Conservation (phyloP, 1,284 basidiomycete genomes). For the Meira nashicola region DNA sequence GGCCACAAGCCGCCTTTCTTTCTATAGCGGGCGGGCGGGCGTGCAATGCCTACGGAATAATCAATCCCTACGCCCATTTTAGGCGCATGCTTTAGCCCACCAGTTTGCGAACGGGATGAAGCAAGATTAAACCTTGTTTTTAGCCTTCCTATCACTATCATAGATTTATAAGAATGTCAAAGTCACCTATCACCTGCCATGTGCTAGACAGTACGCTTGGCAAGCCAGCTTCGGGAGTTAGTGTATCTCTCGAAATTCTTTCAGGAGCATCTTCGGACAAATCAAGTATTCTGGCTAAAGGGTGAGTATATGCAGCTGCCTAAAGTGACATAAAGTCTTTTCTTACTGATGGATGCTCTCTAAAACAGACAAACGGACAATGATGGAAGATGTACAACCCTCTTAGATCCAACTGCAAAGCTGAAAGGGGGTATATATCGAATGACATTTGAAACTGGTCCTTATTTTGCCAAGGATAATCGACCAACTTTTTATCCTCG, state of each 20-base stretch:
- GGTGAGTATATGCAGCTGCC: neutral
- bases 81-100: too few relatives aligned
- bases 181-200: conserved; percentile 76
- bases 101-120: too few relatives aligned
- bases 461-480: conserved; percentile 67
- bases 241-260: conserved; percentile 58
- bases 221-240: conserved; percentile 68
- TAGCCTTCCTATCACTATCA: too few relatives aligned
- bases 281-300: neutral
- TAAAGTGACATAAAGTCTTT: neutral
- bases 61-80: too few relatives aligned
- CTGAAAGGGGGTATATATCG: conserved; percentile 65
- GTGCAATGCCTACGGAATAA: too few relatives aligned
- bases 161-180: conserved; percentile 16
- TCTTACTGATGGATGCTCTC: too few relatives aligned
- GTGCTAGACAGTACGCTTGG: conserved; percentile 80
- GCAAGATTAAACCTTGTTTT: too few relatives aligned
- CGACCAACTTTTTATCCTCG: conserved; percentile 77
- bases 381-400: conserved; percentile 73
- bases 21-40: too few relatives aligned
- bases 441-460: conserved; percentile 74
- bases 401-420: conserved; percentile 58
- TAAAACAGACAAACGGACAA: conserved; percentile 7
- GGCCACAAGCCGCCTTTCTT: too few relatives aligned
- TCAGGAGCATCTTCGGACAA: neutral